Conservation (phyloP, 768 basidiomycete genomes). For the Termitomyces sp. region DNA sequence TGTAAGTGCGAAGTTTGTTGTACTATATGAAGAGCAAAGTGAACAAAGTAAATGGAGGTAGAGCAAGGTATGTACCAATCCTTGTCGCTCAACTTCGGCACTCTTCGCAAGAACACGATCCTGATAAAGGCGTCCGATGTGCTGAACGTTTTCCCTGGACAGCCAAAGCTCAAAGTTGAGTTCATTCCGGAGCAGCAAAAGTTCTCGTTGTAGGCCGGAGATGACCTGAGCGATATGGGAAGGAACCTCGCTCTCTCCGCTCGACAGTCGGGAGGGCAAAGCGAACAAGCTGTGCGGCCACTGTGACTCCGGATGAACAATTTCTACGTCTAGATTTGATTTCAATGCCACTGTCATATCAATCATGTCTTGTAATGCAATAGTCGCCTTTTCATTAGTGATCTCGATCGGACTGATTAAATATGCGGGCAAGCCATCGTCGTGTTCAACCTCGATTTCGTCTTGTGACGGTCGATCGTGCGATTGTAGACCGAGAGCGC, state of each 20-base stretch:
- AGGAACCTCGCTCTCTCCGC: constrained; percentile 28
- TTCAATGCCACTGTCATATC: constrained; percentile 70
- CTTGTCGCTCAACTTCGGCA: constrained; percentile 81
- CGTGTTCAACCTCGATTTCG: not conserved
- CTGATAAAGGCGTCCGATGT: constrained; percentile 78
- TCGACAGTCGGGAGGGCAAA: constrained; percentile 25
- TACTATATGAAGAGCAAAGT: constrained; percentile 43
- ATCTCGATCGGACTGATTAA: constrained; percentile 35
- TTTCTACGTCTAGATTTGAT: constrained; percentile 64
- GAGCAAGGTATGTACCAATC: constrained; percentile 52
- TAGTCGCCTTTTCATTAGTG: constrained; percentile 35
- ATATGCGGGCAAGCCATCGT: constrained; percentile 24
- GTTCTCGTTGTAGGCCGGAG: constrained; percentile 70
- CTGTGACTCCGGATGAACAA: constrained; percentile 47
- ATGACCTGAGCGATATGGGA: constrained; percentile 63
- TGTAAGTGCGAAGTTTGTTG: constrained; percentile 80
- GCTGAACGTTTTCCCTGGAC: constrained; percentile 75
- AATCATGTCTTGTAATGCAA: constrained; percentile 79
- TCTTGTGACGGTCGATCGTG: constrained; percentile 20
- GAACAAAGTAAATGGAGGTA: not conserved
- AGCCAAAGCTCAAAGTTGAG: constrained; percentile 86
- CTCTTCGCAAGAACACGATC: constrained; percentile 70
- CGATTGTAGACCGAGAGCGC: constrained; percentile 46
- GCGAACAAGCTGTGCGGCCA: constrained; percentile 53
- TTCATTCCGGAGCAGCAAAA: constrained; percentile 73